Evolutionary conservation across 1,284 basidiomycete species (phyloP).

Genomic region (Cutaneotrichosporon daszewskae): DNA sequence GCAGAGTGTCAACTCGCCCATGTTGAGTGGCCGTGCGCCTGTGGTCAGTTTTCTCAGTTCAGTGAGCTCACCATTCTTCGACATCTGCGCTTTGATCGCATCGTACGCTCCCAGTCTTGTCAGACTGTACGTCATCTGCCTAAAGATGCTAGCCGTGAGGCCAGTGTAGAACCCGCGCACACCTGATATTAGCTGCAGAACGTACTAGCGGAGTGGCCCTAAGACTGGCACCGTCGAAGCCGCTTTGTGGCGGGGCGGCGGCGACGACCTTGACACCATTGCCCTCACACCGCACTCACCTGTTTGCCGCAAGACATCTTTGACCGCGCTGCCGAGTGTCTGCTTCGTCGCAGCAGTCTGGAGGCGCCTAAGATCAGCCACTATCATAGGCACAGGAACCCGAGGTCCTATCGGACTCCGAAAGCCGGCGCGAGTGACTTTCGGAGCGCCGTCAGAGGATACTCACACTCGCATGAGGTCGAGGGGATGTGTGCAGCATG

Average conservation of each 20-base stretch:
- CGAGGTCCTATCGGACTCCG: too few species aligned
- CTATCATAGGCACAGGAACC: not conserved
- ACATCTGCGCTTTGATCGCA: constrained; percentile 34
- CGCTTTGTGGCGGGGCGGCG: not conserved
- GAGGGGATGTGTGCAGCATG: constrained; percentile 75
- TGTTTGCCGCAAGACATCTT: constrained; percentile 26
- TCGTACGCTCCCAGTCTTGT: constrained; percentile 46
- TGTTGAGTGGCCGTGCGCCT: constrained; percentile 33
- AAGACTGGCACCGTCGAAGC: not conserved
- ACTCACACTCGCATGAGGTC: constrained; percentile 77
- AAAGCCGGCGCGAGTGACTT: too few species aligned
- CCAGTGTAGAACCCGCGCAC: constrained; percentile 46
- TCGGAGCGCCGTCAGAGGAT: not conserved
- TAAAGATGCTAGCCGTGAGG: constrained; percentile 44
- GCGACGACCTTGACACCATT: too few species aligned
- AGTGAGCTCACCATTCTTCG: constrained; percentile 23
- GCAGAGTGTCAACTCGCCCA: constrained; percentile 39
- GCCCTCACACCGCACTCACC: too few species aligned
- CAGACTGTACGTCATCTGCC: constrained; percentile 46
- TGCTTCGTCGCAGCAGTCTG: constrained; percentile 38
- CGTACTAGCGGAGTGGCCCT: too few species aligned
- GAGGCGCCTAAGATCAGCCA: constrained; percentile 32
- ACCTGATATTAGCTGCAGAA: constrained; percentile 21
- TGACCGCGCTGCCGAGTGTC: constrained; percentile 28
- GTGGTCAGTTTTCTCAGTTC: constrained; percentile 3